Base-by-base conservation (phyloP, 768 basidiomycete species). In the Cystobasidium ongulense region DNA sequence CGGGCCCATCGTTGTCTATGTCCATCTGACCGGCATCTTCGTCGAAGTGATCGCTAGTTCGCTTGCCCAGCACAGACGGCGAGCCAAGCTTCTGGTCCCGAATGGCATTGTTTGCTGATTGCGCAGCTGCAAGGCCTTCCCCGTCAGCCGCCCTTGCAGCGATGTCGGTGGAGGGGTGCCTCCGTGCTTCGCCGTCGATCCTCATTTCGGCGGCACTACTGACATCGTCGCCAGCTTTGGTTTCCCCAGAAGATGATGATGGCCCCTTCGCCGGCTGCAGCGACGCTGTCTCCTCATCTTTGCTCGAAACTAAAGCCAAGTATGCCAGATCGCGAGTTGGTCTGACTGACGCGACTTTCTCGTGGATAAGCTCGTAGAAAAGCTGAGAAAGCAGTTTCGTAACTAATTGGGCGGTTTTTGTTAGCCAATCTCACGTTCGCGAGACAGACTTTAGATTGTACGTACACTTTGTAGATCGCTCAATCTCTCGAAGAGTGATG, bases 261-360 rank as follows among this genome's bases (percentile, higher is more conserved):
- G 50, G 64, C 18, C n/a, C n/a, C n/a, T 13, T 39, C 1, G 39
- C n/a, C 4, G 67, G 35, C 23, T 13, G 41, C 15, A 61, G 36
- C 21, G 41, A 36, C 11, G 90, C 90, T 75, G 91, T 90, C 80
- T 91, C 89, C 80, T 94, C 92, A 75, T 93, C 92, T 78, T 90
- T 87, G 1, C 90, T 89, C 4, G 92, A 92, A 38, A 94, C 88
- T 23, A 96, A 85, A 0, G 92, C 93, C 25, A 95, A 86, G 79
- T 96, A 92, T 7, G 92, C 92, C 23, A 96, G 84, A 77, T 95
- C 91, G 54, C 91, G 82, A 1, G 88, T 88, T 0, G 92, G 92
- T 0, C 90, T 91, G 21, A 96, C 87, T 17, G 91, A 85, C 4
- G 87, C 81, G 1, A 83, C 80, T 54, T 87, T 85, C 70, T 85